Percentiles rank a stretch among this genome's conserved stretches.
phyloP scores from a whole-genome alignment of 331 rosid genomes.

The Rosa hybrid region DNA sequence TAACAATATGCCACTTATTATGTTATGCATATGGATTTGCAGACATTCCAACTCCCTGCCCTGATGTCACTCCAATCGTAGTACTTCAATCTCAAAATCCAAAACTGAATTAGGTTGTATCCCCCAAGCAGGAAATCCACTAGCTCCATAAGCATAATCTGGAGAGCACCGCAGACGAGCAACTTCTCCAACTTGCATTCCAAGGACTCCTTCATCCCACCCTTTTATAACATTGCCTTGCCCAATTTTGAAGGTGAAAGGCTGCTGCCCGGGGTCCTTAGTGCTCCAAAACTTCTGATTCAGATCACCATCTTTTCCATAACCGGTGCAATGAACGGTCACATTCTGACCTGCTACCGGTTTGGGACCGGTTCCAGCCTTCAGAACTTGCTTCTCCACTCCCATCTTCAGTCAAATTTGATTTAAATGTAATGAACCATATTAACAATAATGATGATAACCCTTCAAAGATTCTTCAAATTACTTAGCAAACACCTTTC shows the following conservation, averaged over 20 bases:
- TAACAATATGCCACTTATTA: neutral
- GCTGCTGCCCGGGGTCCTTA: slow-evolving; percentile 83
- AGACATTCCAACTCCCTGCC: neutral
- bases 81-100: slow-evolving; percentile 90
- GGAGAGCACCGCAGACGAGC: slow-evolving; percentile 98
- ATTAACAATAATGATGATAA: neutral
- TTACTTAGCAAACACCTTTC: neutral
- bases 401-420: slow-evolving; percentile 50
- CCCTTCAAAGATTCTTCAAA: neutral
- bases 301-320: slow-evolving; percentile 70
- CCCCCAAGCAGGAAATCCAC: slow-evolving; percentile 89
- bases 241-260: slow-evolving; percentile 76
- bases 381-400: slow-evolving; percentile 68
- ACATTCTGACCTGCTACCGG: slow-evolving; percentile 71
- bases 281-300: slow-evolving; percentile 96
- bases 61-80: slow-evolving; percentile 17
- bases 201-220: slow-evolving; percentile 98
- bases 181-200: slow-evolving; percentile 95
- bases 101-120: slow-evolving; percentile 75
- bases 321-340: slow-evolving; percentile 96
- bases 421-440: neutral
- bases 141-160: slow-evolving; percentile 89
- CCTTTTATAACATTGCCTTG: slow-evolving; percentile 89
- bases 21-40: neutral
- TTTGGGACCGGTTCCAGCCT: slow-evolving; percentile 79